Percentiles rank a stretch among this genome's conserved stretches.
phyloP scores from a whole-genome alignment of 1,284 basidiomycete genomes.

The Malassezia restricta region DNA sequence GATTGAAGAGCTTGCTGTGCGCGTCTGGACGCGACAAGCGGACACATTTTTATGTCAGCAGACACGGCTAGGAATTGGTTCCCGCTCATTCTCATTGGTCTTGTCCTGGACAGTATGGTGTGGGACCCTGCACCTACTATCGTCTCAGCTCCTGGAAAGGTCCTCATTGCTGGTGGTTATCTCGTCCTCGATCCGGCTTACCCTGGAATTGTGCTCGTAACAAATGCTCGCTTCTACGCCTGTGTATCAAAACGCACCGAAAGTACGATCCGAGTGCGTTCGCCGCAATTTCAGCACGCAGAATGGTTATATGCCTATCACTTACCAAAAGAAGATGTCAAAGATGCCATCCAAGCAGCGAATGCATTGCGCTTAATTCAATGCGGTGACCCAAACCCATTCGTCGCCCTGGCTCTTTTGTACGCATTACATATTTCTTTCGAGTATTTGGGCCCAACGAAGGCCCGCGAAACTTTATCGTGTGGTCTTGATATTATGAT shows the following conservation, averaged over 20 bases:
- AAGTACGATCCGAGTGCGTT: constrained; percentile 57
- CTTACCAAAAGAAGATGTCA: neutral
- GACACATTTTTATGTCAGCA: too few species aligned
- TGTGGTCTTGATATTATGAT: constrained; percentile 62
- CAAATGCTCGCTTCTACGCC: constrained; percentile 85
- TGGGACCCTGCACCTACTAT: constrained; percentile 43
- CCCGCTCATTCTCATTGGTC: too few species aligned
- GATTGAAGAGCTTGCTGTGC: neutral
- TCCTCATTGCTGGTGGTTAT: constrained; percentile 55
- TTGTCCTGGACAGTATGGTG: too few species aligned
- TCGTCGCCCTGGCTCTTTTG: constrained; percentile 74
- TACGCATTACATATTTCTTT: constrained; percentile 57
- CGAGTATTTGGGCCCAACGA: constrained; percentile 46
- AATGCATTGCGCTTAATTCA: neutral
- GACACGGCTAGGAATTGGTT: too few species aligned
- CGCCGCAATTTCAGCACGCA: constrained; percentile 76
- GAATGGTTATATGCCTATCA: constrained; percentile 58
- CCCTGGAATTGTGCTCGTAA: constrained; percentile 52
- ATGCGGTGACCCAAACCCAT: constrained; percentile 60
- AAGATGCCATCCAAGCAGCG: neutral
- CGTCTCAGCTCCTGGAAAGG: constrained; percentile 87
- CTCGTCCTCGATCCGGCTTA: constrained; percentile 44
- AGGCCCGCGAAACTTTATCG: constrained; percentile 4
- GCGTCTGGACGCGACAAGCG: too few species aligned
- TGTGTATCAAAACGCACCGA: constrained; percentile 28